Percentiles rank a stretch among this genome's conserved stretches.
Conservation (phyloP, 129 eudicot species). For the Apium graveolens region DNA sequence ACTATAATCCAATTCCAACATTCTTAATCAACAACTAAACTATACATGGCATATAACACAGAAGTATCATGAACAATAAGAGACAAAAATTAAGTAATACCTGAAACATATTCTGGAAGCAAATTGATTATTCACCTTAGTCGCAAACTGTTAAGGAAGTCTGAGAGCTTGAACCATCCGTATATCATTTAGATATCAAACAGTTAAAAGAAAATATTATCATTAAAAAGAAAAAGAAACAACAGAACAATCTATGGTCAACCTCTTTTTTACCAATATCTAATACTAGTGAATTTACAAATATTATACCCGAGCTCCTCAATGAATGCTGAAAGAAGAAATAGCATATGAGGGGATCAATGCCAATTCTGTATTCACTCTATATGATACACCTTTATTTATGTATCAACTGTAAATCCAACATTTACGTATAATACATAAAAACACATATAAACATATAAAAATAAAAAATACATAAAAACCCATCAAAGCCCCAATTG, state of each 20-base stretch:
- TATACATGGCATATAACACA: not conserved
- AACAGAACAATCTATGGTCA: not conserved
- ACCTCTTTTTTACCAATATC: no score
- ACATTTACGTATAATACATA: no score
- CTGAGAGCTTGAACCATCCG: conserved; percentile 59
- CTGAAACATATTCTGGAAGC: conserved; percentile 36
- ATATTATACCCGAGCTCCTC: no score
- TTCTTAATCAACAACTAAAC: not conserved
- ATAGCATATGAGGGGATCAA: no score
- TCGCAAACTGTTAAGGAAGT: conserved; percentile 63
- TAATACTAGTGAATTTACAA: no score
- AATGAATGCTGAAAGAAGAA: no score
- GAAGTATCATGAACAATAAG: not conserved
- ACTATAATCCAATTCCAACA: not conserved
- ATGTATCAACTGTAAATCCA: no score
- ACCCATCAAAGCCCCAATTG: no score
- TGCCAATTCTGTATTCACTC: no score
- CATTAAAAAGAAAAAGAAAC: conserved; percentile 3
- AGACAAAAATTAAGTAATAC: not conserved
- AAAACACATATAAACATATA: no score
- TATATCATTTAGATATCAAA: not conserved
- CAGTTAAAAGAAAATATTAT: not conserved
- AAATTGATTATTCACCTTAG: conserved; percentile 50
- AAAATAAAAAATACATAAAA: no score
- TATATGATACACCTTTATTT: no score